A percentile compares a stretch with the other conserved stretches of the same genome.
Evolutionary conservation across 2,329 filamentous ascomycete species (phyloP).

Genomic region (Fusarium sp.): DNA sequence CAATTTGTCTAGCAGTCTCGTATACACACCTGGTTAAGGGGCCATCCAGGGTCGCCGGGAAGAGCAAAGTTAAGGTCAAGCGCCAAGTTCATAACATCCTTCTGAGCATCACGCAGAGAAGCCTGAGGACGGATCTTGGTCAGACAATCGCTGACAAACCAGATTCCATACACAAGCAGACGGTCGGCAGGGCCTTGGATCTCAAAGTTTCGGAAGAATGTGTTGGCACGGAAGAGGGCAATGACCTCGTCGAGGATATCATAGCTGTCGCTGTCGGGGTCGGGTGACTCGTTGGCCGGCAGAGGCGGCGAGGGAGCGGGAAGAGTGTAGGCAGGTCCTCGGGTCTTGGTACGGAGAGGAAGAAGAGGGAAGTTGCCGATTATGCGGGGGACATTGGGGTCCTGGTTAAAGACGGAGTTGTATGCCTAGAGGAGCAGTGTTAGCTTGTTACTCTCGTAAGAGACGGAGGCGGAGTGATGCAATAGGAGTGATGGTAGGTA

Average conservation of each 20-base stretch:
- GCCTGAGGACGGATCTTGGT: slow-evolving; percentile 85
- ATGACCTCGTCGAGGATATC: slow-evolving; percentile 96
- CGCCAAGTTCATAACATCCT: slow-evolving; percentile 91
- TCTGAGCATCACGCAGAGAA: slow-evolving; percentile 68
- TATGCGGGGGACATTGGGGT: slow-evolving; percentile 72
- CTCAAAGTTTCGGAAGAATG: slow-evolving; percentile 99
- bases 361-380: slow-evolving; percentile 95
- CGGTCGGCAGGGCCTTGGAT: slow-evolving; percentile 96
- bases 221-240: slow-evolving; percentile 94
- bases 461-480: slow-evolving; percentile 33
- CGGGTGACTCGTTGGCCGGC: slow-evolving; percentile 72
- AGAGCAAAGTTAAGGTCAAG: slow-evolving; percentile 94
- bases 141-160: slow-evolving; percentile 93
- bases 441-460: slow-evolving; percentile 39
- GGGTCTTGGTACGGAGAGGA: slow-evolving; percentile 92
- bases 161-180: slow-evolving; percentile 94
- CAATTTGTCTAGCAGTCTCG: slow-evolving; percentile 8
- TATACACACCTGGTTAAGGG: slow-evolving; percentile 81
- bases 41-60: slow-evolving; percentile 92
- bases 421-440: slow-evolving; percentile 76
- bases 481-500: slow-evolving; percentile 13
- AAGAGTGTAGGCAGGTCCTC: slow-evolving; percentile 93
- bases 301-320: slow-evolving; percentile 70
- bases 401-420: slow-evolving; percentile 95
- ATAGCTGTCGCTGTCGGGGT: slow-evolving; percentile 92